A percentile compares a stretch with the other conserved stretches of the same genome.
phyloP scores from a whole-genome alignment of 768 basidiomycete species.

The Amanita pseudoporphyria region DNA sequence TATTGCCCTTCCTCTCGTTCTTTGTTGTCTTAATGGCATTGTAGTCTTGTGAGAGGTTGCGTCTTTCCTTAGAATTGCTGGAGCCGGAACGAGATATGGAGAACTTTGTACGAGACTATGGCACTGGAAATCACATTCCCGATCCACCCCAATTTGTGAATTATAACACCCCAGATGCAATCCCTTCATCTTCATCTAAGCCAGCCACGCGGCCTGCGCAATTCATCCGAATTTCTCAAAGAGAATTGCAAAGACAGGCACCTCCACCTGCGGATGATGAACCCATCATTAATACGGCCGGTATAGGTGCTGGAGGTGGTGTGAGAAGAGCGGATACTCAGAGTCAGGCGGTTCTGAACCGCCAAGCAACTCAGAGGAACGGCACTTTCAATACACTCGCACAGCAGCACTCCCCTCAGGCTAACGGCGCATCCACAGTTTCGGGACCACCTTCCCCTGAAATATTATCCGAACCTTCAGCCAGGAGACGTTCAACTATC shows the following conservation, averaged over 20 bases:
- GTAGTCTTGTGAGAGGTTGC: constrained; percentile 86
- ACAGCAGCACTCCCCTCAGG: constrained; percentile 18
- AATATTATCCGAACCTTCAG: neutral
- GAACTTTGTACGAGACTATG: constrained; percentile 80
- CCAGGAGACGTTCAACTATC: constrained; percentile 15
- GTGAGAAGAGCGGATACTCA: constrained; percentile 25
- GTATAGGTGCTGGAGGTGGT: constrained; percentile 59
- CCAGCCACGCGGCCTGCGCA: constrained; percentile 48
- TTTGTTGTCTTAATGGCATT: constrained; percentile 3
- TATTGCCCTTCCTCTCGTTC: constrained; percentile 6
- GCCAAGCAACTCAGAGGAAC: constrained; percentile 23
- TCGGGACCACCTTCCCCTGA: constrained; percentile 1
- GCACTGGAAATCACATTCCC: constrained; percentile 81
- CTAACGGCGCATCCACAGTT: constrained; percentile 18
- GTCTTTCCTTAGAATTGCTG: constrained; percentile 79
- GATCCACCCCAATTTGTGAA: constrained; percentile 85
- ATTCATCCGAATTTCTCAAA: constrained; percentile 37
- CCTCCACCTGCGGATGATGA: constrained; percentile 29
- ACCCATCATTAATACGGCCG: constrained; percentile 48
- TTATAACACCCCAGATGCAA: constrained; percentile 58
- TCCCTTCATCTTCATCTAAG: constrained; percentile 48
- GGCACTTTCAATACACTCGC: constrained; percentile 11
- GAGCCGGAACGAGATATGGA: constrained; percentile 86
- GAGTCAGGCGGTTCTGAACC: constrained; percentile 15
- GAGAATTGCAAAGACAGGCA: constrained; percentile 24